Evolutionary conservation across 2,329 filamentous ascomycete genomes (phyloP).

Genomic region (Colletotrichum sp.): DNA sequence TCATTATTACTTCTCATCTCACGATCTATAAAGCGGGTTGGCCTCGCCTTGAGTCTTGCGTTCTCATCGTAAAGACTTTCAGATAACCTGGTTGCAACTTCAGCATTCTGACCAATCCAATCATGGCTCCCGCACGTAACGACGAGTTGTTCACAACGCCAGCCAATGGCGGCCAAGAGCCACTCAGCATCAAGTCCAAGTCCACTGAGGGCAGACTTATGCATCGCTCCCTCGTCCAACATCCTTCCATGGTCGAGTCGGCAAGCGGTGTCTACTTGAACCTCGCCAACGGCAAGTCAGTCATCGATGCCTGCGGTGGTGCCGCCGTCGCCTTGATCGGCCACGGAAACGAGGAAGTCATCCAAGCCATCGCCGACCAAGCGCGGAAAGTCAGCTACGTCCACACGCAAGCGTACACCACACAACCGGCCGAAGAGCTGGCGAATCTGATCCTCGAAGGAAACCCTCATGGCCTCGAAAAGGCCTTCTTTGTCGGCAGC

Average conservation of each 20-base stretch:
- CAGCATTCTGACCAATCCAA: background rate
- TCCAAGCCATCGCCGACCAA: conserved; percentile 32
- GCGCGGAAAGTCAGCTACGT: conserved; percentile 31
- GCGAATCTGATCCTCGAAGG: conserved; percentile 25
- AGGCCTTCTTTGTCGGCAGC: conserved; percentile 23
- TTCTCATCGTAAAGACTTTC: too few species aligned
- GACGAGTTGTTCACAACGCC: conserved; percentile 6
- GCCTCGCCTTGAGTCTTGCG: background rate
- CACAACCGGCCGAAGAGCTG: conserved; percentile 45
- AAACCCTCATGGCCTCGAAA: conserved; percentile 14
- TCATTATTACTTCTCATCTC: background rate
- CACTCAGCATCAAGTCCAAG: background rate
- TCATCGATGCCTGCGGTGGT: conserved; percentile 41
- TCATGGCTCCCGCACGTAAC: conserved; percentile 23
- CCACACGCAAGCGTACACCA: conserved; percentile 38
- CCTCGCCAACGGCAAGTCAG: conserved; percentile 34
- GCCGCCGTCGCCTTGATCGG: conserved; percentile 38
- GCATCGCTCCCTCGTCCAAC: conserved; percentile 36
- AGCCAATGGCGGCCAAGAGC: background rate
- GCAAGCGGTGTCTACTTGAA: conserved; percentile 43
- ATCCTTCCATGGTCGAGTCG: conserved; percentile 41
- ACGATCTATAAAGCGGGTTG: background rate
- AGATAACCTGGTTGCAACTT: background rate
- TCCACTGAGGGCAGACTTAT: conserved; percentile 26
- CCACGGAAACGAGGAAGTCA: conserved; percentile 32